Evolutionary conservation across 148 eudicot species (phyloP), one percentile per base, ranked within the genome.

Genomic region (Fagopyrum esculentum): DNA sequence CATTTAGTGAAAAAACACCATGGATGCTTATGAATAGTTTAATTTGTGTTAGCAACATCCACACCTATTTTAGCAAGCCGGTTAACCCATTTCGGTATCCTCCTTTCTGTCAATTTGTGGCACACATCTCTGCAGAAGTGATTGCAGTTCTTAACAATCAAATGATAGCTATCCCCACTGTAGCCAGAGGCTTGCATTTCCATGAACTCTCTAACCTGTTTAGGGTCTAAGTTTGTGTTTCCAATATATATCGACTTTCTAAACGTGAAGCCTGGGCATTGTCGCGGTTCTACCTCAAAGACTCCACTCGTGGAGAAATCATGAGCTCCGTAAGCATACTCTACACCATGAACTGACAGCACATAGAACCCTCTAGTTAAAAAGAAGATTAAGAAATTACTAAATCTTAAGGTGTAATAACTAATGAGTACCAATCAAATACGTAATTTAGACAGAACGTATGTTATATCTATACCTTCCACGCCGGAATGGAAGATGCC

Each of bases 401-500:
- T 8, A 64, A 64, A 30, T 64, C 70, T 64, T 35, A 64, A 12
- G 15, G 35, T 63, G 5, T 45, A 63, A 49, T 22, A 22, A 22
- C 26, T 22, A 22, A 22, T 22, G 26, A 22, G 26, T 22, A 22
- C 26, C 26, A 22, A 22, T 22, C 26, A 22, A 22, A 0, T 22
- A 22, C 26, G 26, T 22, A 22, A 22, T 22, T 22, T 22, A 22
- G 26, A 22, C 26, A 13, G 70, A 64, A 35, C 13, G 70, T 64
- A 17, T 64, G 45, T 64, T 64, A 45, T 13, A 66, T 57, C 9
- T 13, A 52, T 86, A 94, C 98, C 97, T 90, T 94, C 96, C 43
- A 94, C 98, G 16, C 97, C 97, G 63, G 98, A 92, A 81, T 94
- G 98, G 82, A 89, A 94, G 59, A 92, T 86, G 60, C 98, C 98